These are phyloP conservation scores for Sonneratia caseolaris DNA, from an alignment of 345 rosid species.

Conservation along the genomic window DNA sequence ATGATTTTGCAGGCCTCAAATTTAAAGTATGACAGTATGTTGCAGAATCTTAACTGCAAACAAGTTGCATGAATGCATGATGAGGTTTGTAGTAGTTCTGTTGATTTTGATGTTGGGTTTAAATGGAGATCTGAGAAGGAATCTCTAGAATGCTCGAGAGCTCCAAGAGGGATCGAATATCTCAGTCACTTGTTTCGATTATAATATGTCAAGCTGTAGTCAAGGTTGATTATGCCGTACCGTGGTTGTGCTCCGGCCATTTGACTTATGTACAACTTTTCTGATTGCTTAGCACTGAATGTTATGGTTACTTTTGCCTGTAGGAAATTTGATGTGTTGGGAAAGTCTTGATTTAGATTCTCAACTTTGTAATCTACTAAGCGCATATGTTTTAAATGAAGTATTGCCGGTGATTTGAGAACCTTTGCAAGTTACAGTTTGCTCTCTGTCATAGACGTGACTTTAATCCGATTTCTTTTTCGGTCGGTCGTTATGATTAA, in stretches of 20 bases:
- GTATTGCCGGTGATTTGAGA: background rate
- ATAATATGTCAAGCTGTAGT: background rate
- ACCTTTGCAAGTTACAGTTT: too few relatives aligned
- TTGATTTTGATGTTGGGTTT: background rate
- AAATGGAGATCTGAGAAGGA: background rate
- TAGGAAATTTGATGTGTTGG: background rate
- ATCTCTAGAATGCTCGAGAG: background rate
- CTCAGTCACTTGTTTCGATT: background rate
- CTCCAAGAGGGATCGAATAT: background rate
- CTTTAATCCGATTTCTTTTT: too few relatives aligned
- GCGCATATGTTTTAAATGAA: background rate
- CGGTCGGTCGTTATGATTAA: too few relatives aligned
- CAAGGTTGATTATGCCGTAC: background rate
- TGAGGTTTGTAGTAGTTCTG: background rate
- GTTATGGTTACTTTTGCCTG: too few relatives aligned
- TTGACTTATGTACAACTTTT: background rate
- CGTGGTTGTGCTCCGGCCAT: background rate
- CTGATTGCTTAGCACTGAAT: too few relatives aligned
- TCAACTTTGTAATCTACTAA: too few relatives aligned
- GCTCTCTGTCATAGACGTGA: too few relatives aligned
- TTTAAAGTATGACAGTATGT: background rate
- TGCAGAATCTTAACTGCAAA: background rate
- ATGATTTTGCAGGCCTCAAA: constrained; percentile 53
- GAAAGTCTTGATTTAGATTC: background rate
- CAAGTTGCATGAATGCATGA: background rate